Evolutionary conservation across 2,329 filamentous ascomycete species (phyloP), one percentile per base, ranked within the genome.

Genomic region (Colletotrichum sp.): DNA sequence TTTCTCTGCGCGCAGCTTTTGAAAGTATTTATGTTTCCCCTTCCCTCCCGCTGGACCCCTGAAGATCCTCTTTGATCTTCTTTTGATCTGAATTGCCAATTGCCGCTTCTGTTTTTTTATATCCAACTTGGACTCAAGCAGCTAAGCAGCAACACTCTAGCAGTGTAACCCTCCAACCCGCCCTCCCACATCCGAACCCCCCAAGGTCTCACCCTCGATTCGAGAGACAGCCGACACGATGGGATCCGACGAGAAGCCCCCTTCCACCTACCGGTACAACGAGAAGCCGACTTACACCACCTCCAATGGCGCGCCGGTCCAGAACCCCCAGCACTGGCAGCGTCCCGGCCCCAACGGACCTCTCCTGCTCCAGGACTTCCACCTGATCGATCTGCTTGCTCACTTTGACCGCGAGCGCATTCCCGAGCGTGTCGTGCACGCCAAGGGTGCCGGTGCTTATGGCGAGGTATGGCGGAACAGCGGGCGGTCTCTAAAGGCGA

Each of bases 321-420:
- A 87, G 73, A 86, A 89, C 77, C 88, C 89, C 47, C 75, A 79
- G 74, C 80, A 76, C 58, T 83, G 80, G 79, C 89, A 91, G 80
- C 86, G 90, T 71, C 82, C 90, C 38, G 91, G 90, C 63, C 74
- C 78, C 55, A 89, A 88, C 77, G 90, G 90, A 1, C 90, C 90
- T 76, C 84, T 93, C 51, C 84, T 92, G 74, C 87, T 93, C 27
- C 90, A 92, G 78, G 90, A 92, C 80, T 92, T 92, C 80, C 90
- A 93, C 79, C 82, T 93, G 80, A 90, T 93, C 77, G 91, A 92
- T 76, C 82, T 91, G 38, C 86, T 93, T 61, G 87, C 87, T 21
- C 84, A 88, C 80, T 88, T 89, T 80, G 86, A 86, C 81, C 86
- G 87, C 69, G 87, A 88, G 78, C 84, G 86, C 75, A 87, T 88